phyloP scores from a whole-genome alignment of 352 stramenopile genomes.

The Phytophthora chlamydospora region DNA sequence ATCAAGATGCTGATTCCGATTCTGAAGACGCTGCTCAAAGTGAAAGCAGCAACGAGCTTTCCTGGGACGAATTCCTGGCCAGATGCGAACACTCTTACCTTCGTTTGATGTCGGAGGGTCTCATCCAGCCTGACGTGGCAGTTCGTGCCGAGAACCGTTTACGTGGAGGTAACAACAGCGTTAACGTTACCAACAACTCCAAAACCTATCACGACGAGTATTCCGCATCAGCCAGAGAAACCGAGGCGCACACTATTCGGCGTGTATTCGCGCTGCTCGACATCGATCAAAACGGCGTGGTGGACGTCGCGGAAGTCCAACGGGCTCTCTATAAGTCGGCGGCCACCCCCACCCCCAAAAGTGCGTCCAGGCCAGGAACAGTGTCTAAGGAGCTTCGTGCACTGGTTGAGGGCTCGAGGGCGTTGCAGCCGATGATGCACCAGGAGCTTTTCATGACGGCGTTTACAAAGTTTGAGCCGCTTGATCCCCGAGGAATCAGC shows the following conservation, averaged over 20 bases:
- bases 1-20: not conserved
- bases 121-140: conserved; percentile 22
- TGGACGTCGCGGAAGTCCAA: conserved; percentile 71
- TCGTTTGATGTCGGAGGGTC: conserved; percentile 46
- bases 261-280: conserved; percentile 66
- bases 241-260: conserved; percentile 57
- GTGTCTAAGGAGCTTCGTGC: conserved; percentile 27
- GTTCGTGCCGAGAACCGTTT: conserved; percentile 1
- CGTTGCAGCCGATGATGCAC: conserved; percentile 64
- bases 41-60: conserved; percentile 39
- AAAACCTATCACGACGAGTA: conserved; percentile 4
- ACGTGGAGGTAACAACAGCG: not conserved
- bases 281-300: conserved; percentile 56
- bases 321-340: conserved; percentile 44
- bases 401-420: conserved; percentile 51
- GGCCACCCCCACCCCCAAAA: conserved; percentile 10
- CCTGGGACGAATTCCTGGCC: conserved; percentile 57
- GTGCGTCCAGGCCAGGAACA: not conserved
- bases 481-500: conserved; percentile 62
- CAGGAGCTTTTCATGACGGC: conserved; percentile 67
- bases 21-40: not conserved
- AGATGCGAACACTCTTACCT: conserved; percentile 59
- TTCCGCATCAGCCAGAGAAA: conserved; percentile 22
- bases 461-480: conserved; percentile 64
- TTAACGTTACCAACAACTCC: not conserved